A percentile compares a stretch with the other conserved stretches of the same genome.
Evolutionary conservation across 495 filamentous ascomycete species (phyloP).

Genomic region (Pseudomonodictys pantanalensis): DNA sequence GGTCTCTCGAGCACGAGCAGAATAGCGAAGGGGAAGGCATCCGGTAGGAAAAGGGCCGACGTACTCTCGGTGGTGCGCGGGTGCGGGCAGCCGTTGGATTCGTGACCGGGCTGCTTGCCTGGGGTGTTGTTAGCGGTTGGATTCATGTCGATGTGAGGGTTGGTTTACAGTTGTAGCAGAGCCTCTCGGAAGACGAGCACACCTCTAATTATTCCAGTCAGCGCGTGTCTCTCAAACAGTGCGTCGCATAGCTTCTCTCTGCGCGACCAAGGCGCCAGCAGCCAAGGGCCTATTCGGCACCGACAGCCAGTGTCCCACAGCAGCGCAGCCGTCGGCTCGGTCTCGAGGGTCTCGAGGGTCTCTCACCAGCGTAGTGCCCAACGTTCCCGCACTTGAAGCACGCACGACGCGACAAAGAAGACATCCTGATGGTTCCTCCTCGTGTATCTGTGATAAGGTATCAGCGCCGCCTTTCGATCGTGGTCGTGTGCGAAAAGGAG

Average conservation of each 20-base stretch:
- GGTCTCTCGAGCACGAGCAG: too few species aligned
- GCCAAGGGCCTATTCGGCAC: constrained; percentile 1
- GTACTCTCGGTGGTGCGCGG: constrained; percentile 92
- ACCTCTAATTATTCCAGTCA: constrained; percentile 61
- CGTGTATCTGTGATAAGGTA: constrained; percentile 5
- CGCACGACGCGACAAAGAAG: constrained; percentile 92
- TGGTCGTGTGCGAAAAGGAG: constrained; percentile 8
- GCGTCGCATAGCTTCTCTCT: not conserved
- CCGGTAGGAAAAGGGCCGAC: constrained; percentile 25
- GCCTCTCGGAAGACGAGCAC: constrained; percentile 91
- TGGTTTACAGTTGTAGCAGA: constrained; percentile 96
- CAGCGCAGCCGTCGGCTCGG: constrained; percentile 22
- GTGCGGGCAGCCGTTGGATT: constrained; percentile 94
- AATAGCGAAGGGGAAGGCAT: too few species aligned
- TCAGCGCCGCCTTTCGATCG: constrained; percentile 6
- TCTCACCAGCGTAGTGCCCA: constrained; percentile 85
- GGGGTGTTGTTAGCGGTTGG: constrained; percentile 51
- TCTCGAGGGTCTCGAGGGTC: not conserved
- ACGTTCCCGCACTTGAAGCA: constrained; percentile 99
- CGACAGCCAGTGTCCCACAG: constrained; percentile 16
- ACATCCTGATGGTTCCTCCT: constrained; percentile 53
- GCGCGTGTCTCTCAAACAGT: not conserved
- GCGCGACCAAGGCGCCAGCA: constrained; percentile 7
- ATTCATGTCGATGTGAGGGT: constrained; percentile 2
- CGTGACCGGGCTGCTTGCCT: constrained; percentile 64